Conservation (phyloP, 495 filamentous ascomycete genomes). For the Daldinia decipiens region DNA sequence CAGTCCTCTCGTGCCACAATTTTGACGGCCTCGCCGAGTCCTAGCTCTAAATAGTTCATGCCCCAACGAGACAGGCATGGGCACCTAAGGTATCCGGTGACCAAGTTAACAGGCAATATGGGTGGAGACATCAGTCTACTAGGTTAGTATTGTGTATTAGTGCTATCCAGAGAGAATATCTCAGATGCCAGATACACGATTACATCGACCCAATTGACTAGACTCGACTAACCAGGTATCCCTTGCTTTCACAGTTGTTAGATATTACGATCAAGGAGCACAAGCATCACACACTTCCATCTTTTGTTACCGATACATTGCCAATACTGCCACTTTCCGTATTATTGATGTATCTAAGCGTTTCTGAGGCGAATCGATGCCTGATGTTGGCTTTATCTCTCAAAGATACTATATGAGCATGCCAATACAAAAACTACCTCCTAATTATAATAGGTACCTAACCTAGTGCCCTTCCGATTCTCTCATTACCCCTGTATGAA, state of each 20-base stretch:
- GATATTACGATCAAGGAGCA: neutral
- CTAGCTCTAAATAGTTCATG: neutral
- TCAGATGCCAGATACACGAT: neutral
- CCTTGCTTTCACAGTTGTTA: neutral
- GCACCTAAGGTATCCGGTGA: neutral
- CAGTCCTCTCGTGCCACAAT: neutral
- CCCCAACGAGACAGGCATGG: neutral
- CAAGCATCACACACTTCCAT: neutral
- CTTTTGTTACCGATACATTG: neutral
- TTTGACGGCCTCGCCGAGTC: neutral
- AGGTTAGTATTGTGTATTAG: too few relatives aligned
- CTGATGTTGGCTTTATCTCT: neutral
- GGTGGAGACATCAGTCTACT: neutral
- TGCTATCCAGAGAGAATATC: neutral
- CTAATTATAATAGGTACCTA: neutral
- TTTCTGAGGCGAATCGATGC: neutral
- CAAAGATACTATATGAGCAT: neutral
- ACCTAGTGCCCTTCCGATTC: neutral
- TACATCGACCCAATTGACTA: neutral
- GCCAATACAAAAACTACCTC: neutral
- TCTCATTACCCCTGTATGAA: neutral
- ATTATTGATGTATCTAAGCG: slow-evolving; percentile 4
- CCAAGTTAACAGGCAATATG: neutral
- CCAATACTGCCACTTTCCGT: slow-evolving; percentile 2
- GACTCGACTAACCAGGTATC: neutral